phyloP scores from a whole-genome alignment of 1,139 yeast genomes.

The Hansenula sp. region DNA sequence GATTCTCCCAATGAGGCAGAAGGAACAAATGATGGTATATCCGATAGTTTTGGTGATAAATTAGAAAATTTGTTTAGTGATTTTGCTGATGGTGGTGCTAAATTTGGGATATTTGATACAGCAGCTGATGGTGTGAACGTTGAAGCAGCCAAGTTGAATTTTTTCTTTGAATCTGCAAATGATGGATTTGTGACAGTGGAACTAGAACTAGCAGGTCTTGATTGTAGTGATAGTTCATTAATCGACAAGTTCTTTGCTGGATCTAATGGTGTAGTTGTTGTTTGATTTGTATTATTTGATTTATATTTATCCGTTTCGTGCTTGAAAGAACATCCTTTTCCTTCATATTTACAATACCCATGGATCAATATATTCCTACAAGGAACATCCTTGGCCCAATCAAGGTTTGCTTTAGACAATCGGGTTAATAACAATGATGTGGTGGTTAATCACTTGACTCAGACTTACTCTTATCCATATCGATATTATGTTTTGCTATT shows the following conservation, averaged over 20 bases:
- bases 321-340: constrained; percentile 83
- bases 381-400: constrained; percentile 72
- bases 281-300: constrained; percentile 9
- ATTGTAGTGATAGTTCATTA: not conserved
- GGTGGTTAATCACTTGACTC: too few relatives aligned
- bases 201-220: constrained; percentile 13
- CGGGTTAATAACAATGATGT: too few relatives aligned
- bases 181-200: not conserved
- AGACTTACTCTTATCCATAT: constrained; percentile 12
- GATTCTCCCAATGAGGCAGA: constrained; percentile 1
- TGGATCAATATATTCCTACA: constrained; percentile 83
- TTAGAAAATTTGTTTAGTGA: constrained; percentile 36
- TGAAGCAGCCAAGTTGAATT: constrained; percentile 28
- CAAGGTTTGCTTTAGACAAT: constrained; percentile 15
- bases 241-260: constrained; percentile 1
- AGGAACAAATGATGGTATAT: constrained; percentile 57
- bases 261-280: constrained; percentile 7
- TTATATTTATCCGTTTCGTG: constrained; percentile 41
- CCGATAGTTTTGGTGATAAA: constrained; percentile 51
- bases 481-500: too few relatives aligned
- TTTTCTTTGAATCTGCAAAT: constrained; percentile 15
- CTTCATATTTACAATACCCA: constrained; percentile 86
- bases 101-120: constrained; percentile 3
- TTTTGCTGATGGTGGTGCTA: constrained; percentile 15
- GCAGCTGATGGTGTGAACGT: constrained; percentile 25